Conservation (phyloP, 768 basidiomycete genomes). For the Porphyrellus cyaneotinctus region DNA sequence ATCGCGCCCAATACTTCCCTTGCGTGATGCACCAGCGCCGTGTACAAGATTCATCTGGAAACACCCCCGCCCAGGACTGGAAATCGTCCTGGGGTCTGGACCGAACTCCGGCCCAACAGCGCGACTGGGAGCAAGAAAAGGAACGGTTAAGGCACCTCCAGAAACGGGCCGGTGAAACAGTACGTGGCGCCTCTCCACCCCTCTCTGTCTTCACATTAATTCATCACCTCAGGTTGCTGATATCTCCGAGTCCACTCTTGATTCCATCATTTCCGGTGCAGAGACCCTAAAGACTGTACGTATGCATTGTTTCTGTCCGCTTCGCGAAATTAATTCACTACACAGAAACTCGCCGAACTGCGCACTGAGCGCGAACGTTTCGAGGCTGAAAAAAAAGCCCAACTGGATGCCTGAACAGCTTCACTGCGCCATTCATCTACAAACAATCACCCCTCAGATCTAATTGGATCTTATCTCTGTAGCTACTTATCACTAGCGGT, state of each 20-base stretch:
- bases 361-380: slow-evolving; percentile 35
- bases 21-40: slow-evolving; percentile 26
- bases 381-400: slow-evolving; percentile 42
- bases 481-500: slow-evolving; percentile 2
- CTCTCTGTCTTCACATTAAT: neutral
- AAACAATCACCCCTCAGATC: slow-evolving; percentile 19
- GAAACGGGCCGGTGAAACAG: slow-evolving; percentile 48
- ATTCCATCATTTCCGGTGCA: slow-evolving; percentile 52
- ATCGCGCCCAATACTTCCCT: slow-evolving; percentile 31
- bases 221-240: slow-evolving; percentile 44
- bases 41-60: slow-evolving; percentile 7
- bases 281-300: slow-evolving; percentile 59
- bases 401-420: slow-evolving; percentile 25
- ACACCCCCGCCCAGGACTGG: slow-evolving; percentile 8
- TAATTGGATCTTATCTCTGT: slow-evolving; percentile 31
- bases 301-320: slow-evolving; percentile 5
- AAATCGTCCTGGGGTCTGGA: slow-evolving; percentile 4
- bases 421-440: slow-evolving; percentile 12
- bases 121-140: slow-evolving; percentile 46
- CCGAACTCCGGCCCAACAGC: slow-evolving; percentile 18
- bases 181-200: slow-evolving; percentile 24
- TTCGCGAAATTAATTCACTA: neutral
- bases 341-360: slow-evolving; percentile 33
- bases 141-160: slow-evolving; percentile 44
- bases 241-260: slow-evolving; percentile 65